Conservation (phyloP, 2,329 filamentous ascomycete genomes). For the Clarireedia monteithiana region DNA sequence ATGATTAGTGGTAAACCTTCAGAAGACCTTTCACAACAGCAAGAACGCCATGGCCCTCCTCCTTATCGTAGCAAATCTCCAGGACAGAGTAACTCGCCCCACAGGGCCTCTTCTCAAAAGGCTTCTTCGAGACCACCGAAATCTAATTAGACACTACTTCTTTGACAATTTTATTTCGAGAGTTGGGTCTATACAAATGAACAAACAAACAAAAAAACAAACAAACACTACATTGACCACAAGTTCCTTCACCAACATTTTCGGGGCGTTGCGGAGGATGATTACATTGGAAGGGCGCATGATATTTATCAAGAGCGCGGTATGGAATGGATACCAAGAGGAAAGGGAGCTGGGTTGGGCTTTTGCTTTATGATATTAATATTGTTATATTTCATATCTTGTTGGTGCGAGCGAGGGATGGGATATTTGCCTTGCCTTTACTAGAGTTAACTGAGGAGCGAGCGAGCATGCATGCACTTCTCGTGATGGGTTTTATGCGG, state of each 20-base stretch:
- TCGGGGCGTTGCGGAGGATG: too few relatives aligned
- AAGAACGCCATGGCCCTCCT: too few relatives aligned
- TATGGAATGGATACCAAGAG: not conserved
- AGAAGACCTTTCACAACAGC: too few relatives aligned
- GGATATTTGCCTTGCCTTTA: too few relatives aligned
- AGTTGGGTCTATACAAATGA: not conserved
- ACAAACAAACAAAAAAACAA: not conserved
- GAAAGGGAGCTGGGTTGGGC: not conserved
- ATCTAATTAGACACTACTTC: not conserved
- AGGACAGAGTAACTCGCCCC: not conserved
- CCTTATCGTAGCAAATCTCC: not conserved
- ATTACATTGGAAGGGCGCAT: too few relatives aligned
- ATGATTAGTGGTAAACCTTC: not conserved
- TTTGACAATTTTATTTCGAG: not conserved
- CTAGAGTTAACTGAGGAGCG: too few relatives aligned
- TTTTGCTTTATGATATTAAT: not conserved
- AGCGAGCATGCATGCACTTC: too few relatives aligned
- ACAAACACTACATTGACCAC: not conserved
- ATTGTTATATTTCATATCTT: not conserved
- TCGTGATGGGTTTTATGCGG: too few relatives aligned
- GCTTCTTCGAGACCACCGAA: not conserved
- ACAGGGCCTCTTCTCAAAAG: not conserved
- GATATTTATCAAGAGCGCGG: not conserved
- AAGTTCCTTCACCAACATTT: not conserved
- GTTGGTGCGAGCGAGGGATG: not conserved